A percentile compares a stretch with the other conserved stretches of the same genome.
Conservation (phyloP, 495 filamentous ascomycete genomes). For the Neurospora sp. region DNA sequence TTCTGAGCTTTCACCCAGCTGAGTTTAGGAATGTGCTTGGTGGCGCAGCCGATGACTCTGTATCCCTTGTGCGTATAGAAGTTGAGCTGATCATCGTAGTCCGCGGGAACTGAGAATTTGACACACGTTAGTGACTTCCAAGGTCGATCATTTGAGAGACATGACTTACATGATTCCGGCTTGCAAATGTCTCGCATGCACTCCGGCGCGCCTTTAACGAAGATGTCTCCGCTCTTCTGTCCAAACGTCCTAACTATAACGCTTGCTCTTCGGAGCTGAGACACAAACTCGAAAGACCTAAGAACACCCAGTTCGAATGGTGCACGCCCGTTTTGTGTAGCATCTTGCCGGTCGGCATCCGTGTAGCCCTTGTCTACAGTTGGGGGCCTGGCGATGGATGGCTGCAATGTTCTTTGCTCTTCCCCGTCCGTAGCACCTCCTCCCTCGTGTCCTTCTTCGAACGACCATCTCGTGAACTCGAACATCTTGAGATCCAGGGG, state of each 20-base stretch:
- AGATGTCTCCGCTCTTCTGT: constrained; percentile 66
- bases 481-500: constrained; percentile 99
- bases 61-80: constrained; percentile 94
- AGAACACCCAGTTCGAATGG: constrained; percentile 75
- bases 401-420: constrained; percentile 56
- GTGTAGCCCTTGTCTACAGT: constrained; percentile 32
- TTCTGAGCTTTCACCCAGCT: constrained; percentile 92
- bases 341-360: neutral
- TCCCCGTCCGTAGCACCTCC: constrained; percentile 48
- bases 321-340: constrained; percentile 7
- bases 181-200: constrained; percentile 88
- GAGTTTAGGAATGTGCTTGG: constrained; percentile 73
- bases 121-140: no score
- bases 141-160: no score
- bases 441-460: constrained; percentile 69
- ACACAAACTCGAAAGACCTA: constrained; percentile 91
- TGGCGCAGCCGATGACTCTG: constrained; percentile 94
- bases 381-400: constrained; percentile 79
- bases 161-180: constrained; percentile 47
- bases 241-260: constrained; percentile 85
- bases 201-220: constrained; percentile 95
- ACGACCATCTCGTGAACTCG: constrained; percentile 90
- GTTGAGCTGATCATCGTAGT: constrained; percentile 79
- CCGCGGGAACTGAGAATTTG: constrained; percentile 45
- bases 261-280: constrained; percentile 85